Percentiles rank a stretch among this genome's conserved stretches.
These are phyloP conservation scores for Elsinoe necatrix DNA, from an alignment of 2,329 filamentous ascomycete genomes.

Conservation along the genomic window DNA sequence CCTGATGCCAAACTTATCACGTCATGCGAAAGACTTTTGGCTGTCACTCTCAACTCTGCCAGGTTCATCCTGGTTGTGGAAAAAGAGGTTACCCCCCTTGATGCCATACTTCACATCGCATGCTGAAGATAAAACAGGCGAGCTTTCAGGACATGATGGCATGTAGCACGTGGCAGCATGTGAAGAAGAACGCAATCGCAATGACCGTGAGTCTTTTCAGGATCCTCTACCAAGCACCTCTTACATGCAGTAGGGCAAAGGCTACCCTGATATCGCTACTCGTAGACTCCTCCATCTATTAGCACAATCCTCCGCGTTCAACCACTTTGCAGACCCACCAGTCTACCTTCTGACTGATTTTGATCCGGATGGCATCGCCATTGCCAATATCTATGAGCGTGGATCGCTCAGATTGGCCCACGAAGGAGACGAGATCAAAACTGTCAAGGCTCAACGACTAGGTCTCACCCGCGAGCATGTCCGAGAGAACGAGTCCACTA, in stretches of 20 bases:
- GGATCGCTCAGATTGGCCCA: slow-evolving; percentile 57
- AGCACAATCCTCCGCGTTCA: slow-evolving; percentile 37
- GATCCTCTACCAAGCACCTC: slow-evolving; percentile 14
- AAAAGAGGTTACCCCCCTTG: slow-evolving; percentile 55
- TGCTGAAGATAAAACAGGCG: slow-evolving; percentile 44
- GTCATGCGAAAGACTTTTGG: slow-evolving; percentile 40
- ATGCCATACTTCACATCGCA: neutral
- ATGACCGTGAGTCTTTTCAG: slow-evolving; percentile 48
- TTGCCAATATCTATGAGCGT: slow-evolving; percentile 64
- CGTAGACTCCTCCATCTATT: slow-evolving; percentile 54
- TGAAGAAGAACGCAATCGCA: slow-evolving; percentile 52
- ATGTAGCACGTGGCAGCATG: slow-evolving; percentile 46
- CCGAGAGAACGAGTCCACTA: slow-evolving; percentile 19
- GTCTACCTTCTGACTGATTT: slow-evolving; percentile 62
- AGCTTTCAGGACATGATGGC: slow-evolving; percentile 61
- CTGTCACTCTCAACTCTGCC: slow-evolving; percentile 42
- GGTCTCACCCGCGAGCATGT: slow-evolving; percentile 44
- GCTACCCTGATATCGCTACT: slow-evolving; percentile 69
- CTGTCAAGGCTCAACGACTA: slow-evolving; percentile 54
- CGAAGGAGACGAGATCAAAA: slow-evolving; percentile 43
- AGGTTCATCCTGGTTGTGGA: slow-evolving; percentile 67
- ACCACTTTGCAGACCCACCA: slow-evolving; percentile 38
- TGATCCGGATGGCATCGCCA: slow-evolving; percentile 67
- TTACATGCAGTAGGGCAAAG: slow-evolving; percentile 54
- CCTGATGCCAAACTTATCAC: slow-evolving; percentile 55